Percentiles rank a stretch among this genome's conserved stretches.
Conservation (phyloP, 1,139 yeast species). For the Candida sp. region DNA sequence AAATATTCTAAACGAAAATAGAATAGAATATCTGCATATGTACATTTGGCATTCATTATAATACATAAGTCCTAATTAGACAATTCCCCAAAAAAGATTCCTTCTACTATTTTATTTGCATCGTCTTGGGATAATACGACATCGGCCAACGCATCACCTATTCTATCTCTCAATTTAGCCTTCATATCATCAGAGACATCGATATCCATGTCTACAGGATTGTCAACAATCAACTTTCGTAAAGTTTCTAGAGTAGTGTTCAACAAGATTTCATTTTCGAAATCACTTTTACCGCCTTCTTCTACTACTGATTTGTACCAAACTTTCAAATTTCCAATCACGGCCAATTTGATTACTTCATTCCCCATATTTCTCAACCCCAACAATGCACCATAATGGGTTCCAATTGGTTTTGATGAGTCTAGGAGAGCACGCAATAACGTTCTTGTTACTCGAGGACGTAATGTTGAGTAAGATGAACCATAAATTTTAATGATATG, state of each 20-base stretch:
- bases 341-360: conserved; percentile 82
- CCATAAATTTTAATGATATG: conserved; percentile 79
- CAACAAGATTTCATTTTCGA: conserved; percentile 45
- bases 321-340: conserved; percentile 78
- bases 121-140: conserved; percentile 50
- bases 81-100: conserved; percentile 75
- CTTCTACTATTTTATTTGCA: conserved; percentile 55
- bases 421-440: conserved; percentile 87
- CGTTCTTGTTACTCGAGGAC: conserved; percentile 94
- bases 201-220: conserved; percentile 26
- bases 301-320: conserved; percentile 65
- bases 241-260: conserved; percentile 56
- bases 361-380: conserved; percentile 84
- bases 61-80: conserved; percentile 15
- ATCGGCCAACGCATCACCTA: conserved; percentile 60
- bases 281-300: conserved; percentile 31
- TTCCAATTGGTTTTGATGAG: conserved; percentile 71
- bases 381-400: conserved; percentile 87
- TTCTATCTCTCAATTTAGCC: conserved; percentile 47
- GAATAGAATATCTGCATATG: background rate
- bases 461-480: conserved; percentile 81
- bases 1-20: conserved; percentile 8
- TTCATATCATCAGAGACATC: conserved; percentile 41
- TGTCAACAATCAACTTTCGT: conserved; percentile 38
- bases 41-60: conserved; percentile 6